Evolutionary conservation across 2,329 filamentous ascomycete genomes (phyloP), one percentile per base, ranked within the genome.

Genomic region (Stenocarpella maydis): DNA sequence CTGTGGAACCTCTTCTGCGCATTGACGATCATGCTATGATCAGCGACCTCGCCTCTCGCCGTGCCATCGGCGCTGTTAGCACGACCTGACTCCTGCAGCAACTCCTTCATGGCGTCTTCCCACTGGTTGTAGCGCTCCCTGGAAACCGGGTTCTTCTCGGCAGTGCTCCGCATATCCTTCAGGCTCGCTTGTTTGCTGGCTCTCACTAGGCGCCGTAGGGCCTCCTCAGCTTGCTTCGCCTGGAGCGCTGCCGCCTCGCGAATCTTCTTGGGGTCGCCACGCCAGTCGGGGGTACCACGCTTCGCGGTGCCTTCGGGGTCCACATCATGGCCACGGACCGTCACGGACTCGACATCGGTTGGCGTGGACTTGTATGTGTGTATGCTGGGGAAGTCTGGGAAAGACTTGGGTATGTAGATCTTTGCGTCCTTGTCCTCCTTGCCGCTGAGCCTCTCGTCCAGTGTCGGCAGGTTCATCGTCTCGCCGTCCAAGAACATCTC

Each of bases 11-110:
- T 77, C 65, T 81, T 81, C 31, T 88, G 85, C 2, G 86, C 83
- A 72, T 91, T 89, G 41, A 91, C 88, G 76, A 91, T 88, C 82
- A 90, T 89, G 75, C 87, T 90, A 73, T 88, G 84, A 69, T 91
- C 88, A 2, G 87, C 86, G 74, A 86, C 87, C 72, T 90, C 87
- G 21, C 74, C 71, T 72, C 77, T 72, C 70, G 75, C 72, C 69
- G 70, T 65, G 58, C 73, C 75, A 41, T 72, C 74, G 9, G 71
- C 49, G 3, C 58, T 47, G 21, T 37, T 47, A 41, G 60, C 58
- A 52, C 75, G 54, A 45, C 68, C 65, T 28, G 45, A 34, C 24
- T 78, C 77, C 58, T 82, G 79, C 69, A 89, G 82, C 53, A 90
- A 81, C 49, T 85, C 83, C 63, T 84, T 83, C 88, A 91, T 90